Evolutionary conservation across 371 early-diverging fungal genomes (phyloP), one percentile per base, ranked within the genome.

Genomic region (Mucor plumbeus): DNA sequence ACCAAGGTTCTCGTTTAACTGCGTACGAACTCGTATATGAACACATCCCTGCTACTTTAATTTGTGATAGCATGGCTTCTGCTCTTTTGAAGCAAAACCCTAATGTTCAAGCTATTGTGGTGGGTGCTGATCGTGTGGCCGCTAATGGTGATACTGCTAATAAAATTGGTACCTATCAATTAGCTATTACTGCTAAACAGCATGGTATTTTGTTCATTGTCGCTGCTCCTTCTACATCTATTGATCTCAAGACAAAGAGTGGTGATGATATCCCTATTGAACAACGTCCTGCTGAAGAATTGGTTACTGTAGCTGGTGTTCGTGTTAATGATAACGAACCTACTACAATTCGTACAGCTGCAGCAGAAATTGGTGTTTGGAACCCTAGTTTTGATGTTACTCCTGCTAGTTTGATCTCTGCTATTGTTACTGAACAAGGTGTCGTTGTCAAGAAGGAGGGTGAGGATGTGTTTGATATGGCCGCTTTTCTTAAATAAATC

Each of bases 61-160:
- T 98, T 63, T 93, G 94, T 65, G 97, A 98, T 75, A 91, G 88
- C 60, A 97, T 97, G 90, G 99, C 89, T 4, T 91, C 95, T 8
- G 94, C 93, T 7, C 77, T 97, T 15, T 69, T 97, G 44, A 75
- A 77, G 1, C 71, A 81, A 35, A 81, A 91, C 54, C 80, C 84
- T 0, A 54, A 71, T 54, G 83, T 87, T 6, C 81, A 87, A 14
- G 99, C 97, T 34, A 90, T 98, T 41, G 87, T 98, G 35, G 97
- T 98, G 3, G 99, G 99, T 50, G 99, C 99, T 1, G 99, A 98
- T 71, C 91, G 97, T 68, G 97, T 98, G 0, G 95, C 97, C 13
- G 90, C 91, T 36, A 98, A 97, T 67, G 98, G 98, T 39, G 98
- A 98, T 70, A 98, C 98, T 0, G 97, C 98, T 59, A 98, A 98